phyloP scores from a whole-genome alignment of 2,329 filamentous ascomycete species.

The Macroventuria anomochaeta region DNA sequence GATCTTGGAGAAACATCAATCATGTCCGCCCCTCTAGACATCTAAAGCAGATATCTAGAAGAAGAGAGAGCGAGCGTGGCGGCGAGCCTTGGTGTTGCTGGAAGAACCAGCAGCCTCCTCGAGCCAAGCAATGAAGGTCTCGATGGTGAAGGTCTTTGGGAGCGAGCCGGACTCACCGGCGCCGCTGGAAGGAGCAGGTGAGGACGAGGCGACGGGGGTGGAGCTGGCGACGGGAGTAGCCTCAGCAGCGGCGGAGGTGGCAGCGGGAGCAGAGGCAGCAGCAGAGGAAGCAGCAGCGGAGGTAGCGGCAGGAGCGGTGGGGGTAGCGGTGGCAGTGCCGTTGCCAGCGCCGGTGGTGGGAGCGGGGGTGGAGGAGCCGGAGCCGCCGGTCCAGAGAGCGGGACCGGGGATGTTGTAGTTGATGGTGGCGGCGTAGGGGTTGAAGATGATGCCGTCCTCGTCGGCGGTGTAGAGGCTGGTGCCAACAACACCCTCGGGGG shows the following conservation, averaged over 20 bases:
- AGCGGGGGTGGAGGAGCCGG: constrained; percentile 27
- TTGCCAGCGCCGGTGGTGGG: constrained; percentile 21
- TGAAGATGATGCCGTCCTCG: constrained; percentile 53
- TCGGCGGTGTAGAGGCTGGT: constrained; percentile 56
- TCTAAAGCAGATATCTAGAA: constrained; percentile 7
- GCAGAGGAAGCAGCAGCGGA: constrained; percentile 17
- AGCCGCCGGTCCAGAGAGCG: constrained; percentile 40
- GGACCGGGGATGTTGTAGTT: constrained; percentile 55
- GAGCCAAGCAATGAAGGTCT: constrained; percentile 45
- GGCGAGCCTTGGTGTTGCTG: constrained; percentile 30
- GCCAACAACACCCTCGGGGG: constrained; percentile 57
- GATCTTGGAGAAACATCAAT: constrained; percentile 10
- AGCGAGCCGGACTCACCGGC: constrained; percentile 19
- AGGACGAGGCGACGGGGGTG: neutral
- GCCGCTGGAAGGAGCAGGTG: constrained; percentile 24
- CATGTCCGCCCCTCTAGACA: neutral
- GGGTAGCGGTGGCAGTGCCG: constrained; percentile 9
- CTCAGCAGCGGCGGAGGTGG: constrained; percentile 13
- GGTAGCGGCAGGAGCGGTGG: constrained; percentile 19
- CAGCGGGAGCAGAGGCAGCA: constrained; percentile 1
- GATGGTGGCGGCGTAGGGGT: constrained; percentile 46
- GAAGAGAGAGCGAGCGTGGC: constrained; percentile 36
- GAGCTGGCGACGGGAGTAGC: constrained; percentile 11
- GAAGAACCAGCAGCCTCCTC: constrained; percentile 30
- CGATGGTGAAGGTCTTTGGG: constrained; percentile 43